phyloP scores from a whole-genome alignment of 805 yeast species.

The Jamesozyma piceae region DNA sequence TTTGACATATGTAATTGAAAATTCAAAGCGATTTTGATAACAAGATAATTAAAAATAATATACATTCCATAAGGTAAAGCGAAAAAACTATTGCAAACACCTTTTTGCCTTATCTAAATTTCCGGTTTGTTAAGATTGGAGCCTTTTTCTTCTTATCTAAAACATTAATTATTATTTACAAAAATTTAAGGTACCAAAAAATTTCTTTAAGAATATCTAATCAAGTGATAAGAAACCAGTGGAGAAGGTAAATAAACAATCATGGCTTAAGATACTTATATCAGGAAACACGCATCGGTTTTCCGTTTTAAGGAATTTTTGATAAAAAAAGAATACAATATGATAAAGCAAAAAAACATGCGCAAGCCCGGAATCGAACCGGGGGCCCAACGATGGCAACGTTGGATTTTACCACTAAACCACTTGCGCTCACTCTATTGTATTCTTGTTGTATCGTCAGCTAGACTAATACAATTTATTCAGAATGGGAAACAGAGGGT shows the following conservation, averaged over 20 bases:
- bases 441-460: no score
- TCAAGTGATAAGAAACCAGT: background rate
- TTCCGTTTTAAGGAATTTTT: background rate
- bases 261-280: background rate
- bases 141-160: background rate
- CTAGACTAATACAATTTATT: no score
- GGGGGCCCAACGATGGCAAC: slow-evolving; percentile 9
- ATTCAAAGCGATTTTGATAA: background rate
- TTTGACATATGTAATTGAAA: background rate
- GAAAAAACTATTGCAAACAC: no score
- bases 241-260: background rate
- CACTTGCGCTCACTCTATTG: slow-evolving; percentile 8
- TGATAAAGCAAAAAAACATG: slow-evolving; percentile 4
- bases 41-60: no score
- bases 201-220: background rate
- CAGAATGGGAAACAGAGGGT: no score
- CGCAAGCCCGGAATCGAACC: slow-evolving; percentile 10
- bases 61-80: no score
- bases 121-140: background rate
- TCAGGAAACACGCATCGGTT: background rate
- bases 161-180: background rate
- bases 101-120: background rate
- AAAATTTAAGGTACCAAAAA: background rate
- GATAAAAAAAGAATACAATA: background rate
- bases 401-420: slow-evolving; percentile 8